These are phyloP conservation scores for Penicillium sp. DNA, from an alignment of 2,329 filamentous ascomycete species.

Conservation along the genomic window DNA sequence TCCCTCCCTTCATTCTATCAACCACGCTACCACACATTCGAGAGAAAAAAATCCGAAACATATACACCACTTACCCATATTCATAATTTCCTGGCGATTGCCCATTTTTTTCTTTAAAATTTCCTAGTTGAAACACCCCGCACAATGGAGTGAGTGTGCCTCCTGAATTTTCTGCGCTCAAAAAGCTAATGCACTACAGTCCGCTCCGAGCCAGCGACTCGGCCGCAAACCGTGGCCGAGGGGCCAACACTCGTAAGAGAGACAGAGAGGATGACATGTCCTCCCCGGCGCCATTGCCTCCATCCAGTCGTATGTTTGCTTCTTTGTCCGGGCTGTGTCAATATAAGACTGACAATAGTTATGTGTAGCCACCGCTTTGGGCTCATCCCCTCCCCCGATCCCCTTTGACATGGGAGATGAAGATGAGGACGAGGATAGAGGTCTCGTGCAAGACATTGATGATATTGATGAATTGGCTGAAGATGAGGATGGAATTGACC, in stretches of 20 bases:
- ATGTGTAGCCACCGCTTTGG: conserved; percentile 23
- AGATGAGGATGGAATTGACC: conserved; percentile 67
- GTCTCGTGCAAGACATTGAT: conserved; percentile 62
- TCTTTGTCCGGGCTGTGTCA: conserved; percentile 9
- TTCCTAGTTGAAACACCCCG: conserved; percentile 17
- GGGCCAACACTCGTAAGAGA: conserved; percentile 60
- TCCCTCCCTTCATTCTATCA: conserved; percentile 20
- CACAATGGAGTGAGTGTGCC: conserved; percentile 34
- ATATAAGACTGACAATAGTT: conserved; percentile 12
- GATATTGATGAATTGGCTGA: conserved; percentile 69
- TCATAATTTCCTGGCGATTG: background rate
- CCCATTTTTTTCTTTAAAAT: background rate
- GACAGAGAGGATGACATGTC: conserved; percentile 63
- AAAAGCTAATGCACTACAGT: conserved; percentile 18
- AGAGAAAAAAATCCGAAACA: background rate
- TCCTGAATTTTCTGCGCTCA: conserved; percentile 4
- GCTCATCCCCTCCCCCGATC: conserved; percentile 61
- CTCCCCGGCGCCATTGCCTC: conserved; percentile 57
- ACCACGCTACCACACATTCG: conserved; percentile 7
- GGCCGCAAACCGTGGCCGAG: conserved; percentile 75
- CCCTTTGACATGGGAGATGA: conserved; percentile 51
- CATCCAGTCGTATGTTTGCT: conserved; percentile 60
- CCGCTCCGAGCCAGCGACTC: conserved; percentile 77
- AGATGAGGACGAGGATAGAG: conserved; percentile 55
- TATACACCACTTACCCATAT: background rate